phyloP scores from a whole-genome alignment of 371 early-diverging fungal genomes.

The Sporodiniella umbellata region DNA sequence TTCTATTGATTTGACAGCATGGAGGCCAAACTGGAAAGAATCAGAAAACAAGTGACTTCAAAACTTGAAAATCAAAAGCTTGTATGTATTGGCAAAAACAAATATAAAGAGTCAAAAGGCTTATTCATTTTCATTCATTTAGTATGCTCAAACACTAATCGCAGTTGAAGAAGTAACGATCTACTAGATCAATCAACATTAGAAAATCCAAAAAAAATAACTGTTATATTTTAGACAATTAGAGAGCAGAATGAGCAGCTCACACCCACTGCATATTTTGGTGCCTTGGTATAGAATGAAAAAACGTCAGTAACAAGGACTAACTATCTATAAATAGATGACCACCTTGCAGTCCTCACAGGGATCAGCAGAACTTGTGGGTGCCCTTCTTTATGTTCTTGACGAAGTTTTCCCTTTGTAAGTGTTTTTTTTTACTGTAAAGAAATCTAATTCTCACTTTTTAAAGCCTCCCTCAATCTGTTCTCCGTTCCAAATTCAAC shows the following conservation, averaged over 20 bases:
- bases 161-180: constrained; percentile 81
- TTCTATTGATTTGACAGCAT: constrained; percentile 13
- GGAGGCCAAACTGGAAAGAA: constrained; percentile 44
- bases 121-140: constrained; percentile 1
- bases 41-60: constrained; percentile 62
- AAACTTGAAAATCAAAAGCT: constrained; percentile 45
- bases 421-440: constrained; percentile 20
- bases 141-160: constrained; percentile 72
- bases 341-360: constrained; percentile 57
- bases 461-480: constrained; percentile 51
- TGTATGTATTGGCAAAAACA: neutral
- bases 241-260: constrained; percentile 65
- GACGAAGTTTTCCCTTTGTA: constrained; percentile 79
- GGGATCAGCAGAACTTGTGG: constrained; percentile 49
- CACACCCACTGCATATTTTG: constrained; percentile 85
- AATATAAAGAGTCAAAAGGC: neutral
- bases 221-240: constrained; percentile 54
- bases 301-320: neutral
- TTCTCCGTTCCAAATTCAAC: constrained; percentile 65
- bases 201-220: neutral
- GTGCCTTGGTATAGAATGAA: constrained; percentile 65
- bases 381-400: constrained; percentile 76
- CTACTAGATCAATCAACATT: neutral
- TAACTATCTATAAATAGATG: constrained; percentile 50
- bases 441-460: neutral